A percentile compares a stretch with the other conserved stretches of the same genome.
Evolutionary conservation across 495 filamentous ascomycete genomes (phyloP).

Genomic region (Cladorrhinum samala): DNA sequence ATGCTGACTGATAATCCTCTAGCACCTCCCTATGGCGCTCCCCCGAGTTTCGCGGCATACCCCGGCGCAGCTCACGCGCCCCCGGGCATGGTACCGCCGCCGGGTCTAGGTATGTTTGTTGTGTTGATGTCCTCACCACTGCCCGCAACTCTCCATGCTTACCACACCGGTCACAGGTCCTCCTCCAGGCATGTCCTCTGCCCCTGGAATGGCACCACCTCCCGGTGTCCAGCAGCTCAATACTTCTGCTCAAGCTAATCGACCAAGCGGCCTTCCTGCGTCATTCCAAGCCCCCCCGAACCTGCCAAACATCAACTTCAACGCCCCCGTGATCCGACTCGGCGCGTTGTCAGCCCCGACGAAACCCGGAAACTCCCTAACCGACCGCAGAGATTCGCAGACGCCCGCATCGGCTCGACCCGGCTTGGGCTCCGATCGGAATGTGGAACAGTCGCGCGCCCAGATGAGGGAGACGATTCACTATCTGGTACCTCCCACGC

Average conservation of each 20-base stretch:
- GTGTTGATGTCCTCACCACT: too few relatives aligned
- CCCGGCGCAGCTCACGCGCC: slow-evolving; percentile 52
- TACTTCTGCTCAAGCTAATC: slow-evolving; percentile 57
- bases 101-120: slow-evolving; percentile 80
- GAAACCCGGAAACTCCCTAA: slow-evolving; percentile 50
- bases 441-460: slow-evolving; percentile 61
- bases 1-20: slow-evolving; percentile 10
- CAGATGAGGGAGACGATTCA: slow-evolving; percentile 68
- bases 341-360: slow-evolving; percentile 61
- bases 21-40: slow-evolving; percentile 58
- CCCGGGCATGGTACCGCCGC: slow-evolving; percentile 67
- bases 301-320: slow-evolving; percentile 97
- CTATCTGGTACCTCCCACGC: slow-evolving; percentile 75
- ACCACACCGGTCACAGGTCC: slow-evolving; percentile 38
- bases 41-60: slow-evolving; percentile 66
- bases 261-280: slow-evolving; percentile 71
- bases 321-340: slow-evolving; percentile 90
- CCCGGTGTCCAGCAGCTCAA: slow-evolving; percentile 75
- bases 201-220: slow-evolving; percentile 71
- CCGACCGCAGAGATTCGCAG: slow-evolving; percentile 37
- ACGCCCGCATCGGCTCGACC: slow-evolving; percentile 44
- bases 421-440: slow-evolving; percentile 61
- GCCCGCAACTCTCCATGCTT: not conserved
- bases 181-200: slow-evolving; percentile 68
- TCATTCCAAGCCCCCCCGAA: slow-evolving; percentile 88